Base-by-base conservation (phyloP, 192 early-diverging fungal species). In the Coemansia sp. region DNA sequence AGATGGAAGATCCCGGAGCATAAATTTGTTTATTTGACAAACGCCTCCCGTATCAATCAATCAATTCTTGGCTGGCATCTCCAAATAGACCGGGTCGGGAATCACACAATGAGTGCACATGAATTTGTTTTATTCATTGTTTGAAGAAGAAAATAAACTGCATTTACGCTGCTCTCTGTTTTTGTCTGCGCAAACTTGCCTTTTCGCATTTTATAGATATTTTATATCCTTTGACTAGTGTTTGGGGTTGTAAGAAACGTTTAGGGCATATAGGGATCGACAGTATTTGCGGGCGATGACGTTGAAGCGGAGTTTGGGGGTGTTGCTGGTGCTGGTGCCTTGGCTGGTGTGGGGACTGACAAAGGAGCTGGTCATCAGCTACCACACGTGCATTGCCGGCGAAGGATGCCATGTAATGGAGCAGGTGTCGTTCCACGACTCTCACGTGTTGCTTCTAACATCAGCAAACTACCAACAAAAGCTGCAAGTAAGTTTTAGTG, bases 371-470 rank as follows among this genome's bases (percentile, higher is more conserved):
- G 65, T 74, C 2, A 62, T 80, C 29, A 73, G 77, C 65, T 74
- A 80, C 64, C 77, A 65, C 10, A 27, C 59, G 8, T 80, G 77
- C 24, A 63, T 62, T 0, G 62, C 64, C 11, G 77, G 77, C 1
- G 51, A 80, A 59, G 77, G 77, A 25, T 80, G 77, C 41, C 77
- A 80, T 59, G 56, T 74, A 14, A 65, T 70, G 32, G 60, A 64
- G 29, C 68, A 80, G 51, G 60, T 57, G 39, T 39, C 69, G 3
- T 80, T 74, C 56, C 65, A 71, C 38, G 77, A 74, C 62, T 70
- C 71, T 15, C 77, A 80, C 50, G 61, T 80, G 23, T 22, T 73
- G 23, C 57, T 80, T 11, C 38, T 74, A 38, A 64, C 68, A 24
- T 67, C 72, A 3, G 43, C 67, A 51, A 71, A 57, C 59, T 62